Evolutionary conservation across 108 stramenopile genomes (phyloP).

Genomic region (Cyclotella cryptica): DNA sequence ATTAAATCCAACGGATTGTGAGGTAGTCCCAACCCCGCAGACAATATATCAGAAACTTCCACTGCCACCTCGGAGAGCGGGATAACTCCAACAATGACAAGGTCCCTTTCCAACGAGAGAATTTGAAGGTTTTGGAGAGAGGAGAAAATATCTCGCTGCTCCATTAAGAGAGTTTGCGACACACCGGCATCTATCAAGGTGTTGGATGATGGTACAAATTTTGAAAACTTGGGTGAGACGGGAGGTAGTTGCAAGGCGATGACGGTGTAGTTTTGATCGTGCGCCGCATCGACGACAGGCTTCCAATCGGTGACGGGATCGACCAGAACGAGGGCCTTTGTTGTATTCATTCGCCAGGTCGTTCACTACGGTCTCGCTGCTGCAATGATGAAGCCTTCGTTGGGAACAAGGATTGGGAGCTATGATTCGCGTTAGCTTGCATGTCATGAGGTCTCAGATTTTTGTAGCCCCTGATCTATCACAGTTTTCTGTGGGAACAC

Average conservation of each 20-base stretch:
- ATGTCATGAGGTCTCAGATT: no score
- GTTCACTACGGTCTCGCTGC: no score
- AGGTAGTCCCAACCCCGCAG: constrained; percentile 34
- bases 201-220: constrained; percentile 21
- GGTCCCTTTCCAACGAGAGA: neutral
- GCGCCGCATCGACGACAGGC: constrained; percentile 27
- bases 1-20: constrained; percentile 35
- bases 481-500: no score
- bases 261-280: neutral
- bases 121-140: constrained; percentile 9
- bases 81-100: constrained; percentile 21
- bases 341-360: no score
- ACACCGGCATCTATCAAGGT: constrained; percentile 19
- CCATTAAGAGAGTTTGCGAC: constrained; percentile 4
- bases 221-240: constrained; percentile 7
- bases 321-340: constrained; percentile 33
- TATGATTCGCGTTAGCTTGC: no score
- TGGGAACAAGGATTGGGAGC: no score
- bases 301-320: constrained; percentile 45
- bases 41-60: constrained; percentile 36
- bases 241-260: constrained; percentile 23
- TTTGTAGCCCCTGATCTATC: no score
- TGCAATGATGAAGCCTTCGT: no score
- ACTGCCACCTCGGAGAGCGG: constrained; percentile 44
- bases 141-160: constrained; percentile 34